Evolutionary conservation across 1,139 yeast species (phyloP).

Genomic region (Geotrichum reessii): DNA sequence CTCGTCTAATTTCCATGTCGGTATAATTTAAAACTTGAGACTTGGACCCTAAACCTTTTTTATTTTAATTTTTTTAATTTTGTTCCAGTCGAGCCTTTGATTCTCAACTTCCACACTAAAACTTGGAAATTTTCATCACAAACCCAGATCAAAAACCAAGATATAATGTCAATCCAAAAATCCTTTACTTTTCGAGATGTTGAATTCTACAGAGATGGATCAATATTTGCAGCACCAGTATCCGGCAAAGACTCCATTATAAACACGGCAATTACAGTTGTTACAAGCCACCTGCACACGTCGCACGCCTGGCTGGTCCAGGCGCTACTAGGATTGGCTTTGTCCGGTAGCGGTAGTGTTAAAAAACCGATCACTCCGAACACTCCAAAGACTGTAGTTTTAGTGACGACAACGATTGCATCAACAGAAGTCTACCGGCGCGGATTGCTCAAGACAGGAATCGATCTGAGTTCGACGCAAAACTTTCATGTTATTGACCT

Average conservation of each 20-base stretch:
- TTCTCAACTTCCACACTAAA: no score
- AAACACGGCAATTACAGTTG: slow-evolving; percentile 22
- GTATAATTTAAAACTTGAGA: no score
- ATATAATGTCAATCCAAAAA: background rate
- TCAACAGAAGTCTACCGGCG: background rate
- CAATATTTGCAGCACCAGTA: slow-evolving; percentile 37
- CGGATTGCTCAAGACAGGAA: slow-evolving; percentile 4
- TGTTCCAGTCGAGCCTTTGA: no score
- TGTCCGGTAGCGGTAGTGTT: background rate
- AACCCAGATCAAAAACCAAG: no score
- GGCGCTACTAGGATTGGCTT: slow-evolving; percentile 4
- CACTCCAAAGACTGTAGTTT: background rate
- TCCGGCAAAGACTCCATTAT: slow-evolving; percentile 21
- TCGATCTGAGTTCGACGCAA: background rate
- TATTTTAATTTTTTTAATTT: no score
- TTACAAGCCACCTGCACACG: slow-evolving; percentile 49
- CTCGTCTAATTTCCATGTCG: no score
- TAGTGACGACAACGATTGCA: background rate
- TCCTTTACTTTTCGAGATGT: slow-evolving; percentile 43
- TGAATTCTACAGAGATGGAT: slow-evolving; percentile 48
- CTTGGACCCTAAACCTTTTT: no score
- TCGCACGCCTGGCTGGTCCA: slow-evolving; percentile 59
- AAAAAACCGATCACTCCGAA: background rate
- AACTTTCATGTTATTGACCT: background rate
- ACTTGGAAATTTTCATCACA: no score